phyloP scores from a whole-genome alignment of 495 filamentous ascomycete genomes.

The Tuber borchii region DNA sequence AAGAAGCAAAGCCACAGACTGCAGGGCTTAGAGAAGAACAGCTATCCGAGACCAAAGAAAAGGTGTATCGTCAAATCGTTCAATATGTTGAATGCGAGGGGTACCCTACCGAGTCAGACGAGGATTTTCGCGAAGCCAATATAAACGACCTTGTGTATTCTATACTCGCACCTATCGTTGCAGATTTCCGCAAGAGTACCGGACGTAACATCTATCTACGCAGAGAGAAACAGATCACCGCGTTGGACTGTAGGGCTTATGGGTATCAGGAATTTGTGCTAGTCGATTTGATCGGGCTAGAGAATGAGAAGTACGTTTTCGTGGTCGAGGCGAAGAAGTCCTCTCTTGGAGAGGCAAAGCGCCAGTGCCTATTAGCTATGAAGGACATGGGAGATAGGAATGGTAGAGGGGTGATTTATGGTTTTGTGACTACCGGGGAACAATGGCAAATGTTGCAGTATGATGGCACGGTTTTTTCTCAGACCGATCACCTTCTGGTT shows the following conservation, averaged over 20 bases:
- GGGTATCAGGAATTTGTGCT: constrained; percentile 15
- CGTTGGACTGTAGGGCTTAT: not conserved
- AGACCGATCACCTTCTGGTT: not conserved
- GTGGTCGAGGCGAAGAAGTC: constrained; percentile 6
- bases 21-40: no score
- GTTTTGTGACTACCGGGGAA: constrained; percentile 19
- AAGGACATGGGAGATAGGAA: constrained; percentile 19
- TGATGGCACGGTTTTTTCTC: constrained; percentile 12
- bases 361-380: constrained; percentile 16
- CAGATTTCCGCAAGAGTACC: not conserved
- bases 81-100: no score
- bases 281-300: constrained; percentile 7
- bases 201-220: not conserved
- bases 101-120: constrained; percentile 4
- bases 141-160: not conserved
- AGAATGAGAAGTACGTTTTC: not conserved
- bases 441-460: constrained; percentile 18
- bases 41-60: no score
- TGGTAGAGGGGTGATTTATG: constrained; percentile 12
- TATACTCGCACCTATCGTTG: not conserved
- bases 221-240: constrained; percentile 11
- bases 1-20: no score
- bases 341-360: constrained; percentile 16
- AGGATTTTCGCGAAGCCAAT: not conserved
- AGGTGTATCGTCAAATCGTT: no score